Evolutionary conservation across 2,329 filamentous ascomycete species (phyloP).

Genomic region (Cadophora sp.): DNA sequence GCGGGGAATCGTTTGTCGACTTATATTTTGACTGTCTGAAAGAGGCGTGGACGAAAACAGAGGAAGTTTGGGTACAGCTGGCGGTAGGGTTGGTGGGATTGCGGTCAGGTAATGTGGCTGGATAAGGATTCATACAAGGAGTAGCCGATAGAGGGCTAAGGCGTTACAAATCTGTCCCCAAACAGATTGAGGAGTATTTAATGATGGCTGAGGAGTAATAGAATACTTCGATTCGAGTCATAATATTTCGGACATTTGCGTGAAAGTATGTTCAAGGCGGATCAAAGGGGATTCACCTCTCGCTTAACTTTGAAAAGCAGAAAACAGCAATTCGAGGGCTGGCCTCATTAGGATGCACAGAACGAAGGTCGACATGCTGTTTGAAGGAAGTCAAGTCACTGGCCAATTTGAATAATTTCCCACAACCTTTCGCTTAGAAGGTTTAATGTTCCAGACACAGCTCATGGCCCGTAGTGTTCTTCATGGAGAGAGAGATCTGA

Average conservation of each 20-base stretch:
- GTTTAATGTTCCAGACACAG: too few relatives aligned
- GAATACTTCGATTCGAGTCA: neutral
- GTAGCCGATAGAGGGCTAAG: neutral
- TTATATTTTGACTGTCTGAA: conserved; percentile 20
- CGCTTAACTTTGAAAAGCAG: too few relatives aligned
- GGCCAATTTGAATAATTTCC: too few relatives aligned
- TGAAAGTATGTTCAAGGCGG: neutral
- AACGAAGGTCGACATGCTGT: too few relatives aligned
- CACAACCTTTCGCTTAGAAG: too few relatives aligned
- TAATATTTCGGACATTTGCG: neutral
- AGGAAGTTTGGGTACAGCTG: neutral
- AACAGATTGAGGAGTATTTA: neutral
- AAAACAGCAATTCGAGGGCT: too few relatives aligned
- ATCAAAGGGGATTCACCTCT: too few relatives aligned
- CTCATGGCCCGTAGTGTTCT: neutral
- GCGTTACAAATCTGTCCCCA: neutral
- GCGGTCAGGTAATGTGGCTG: neutral
- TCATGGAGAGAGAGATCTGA: neutral
- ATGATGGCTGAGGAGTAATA: neutral
- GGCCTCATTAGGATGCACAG: too few relatives aligned
- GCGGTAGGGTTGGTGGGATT: too few relatives aligned
- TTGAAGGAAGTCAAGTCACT: too few relatives aligned
- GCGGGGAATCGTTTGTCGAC: conserved; percentile 36
- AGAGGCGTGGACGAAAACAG: neutral
- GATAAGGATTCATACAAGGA: neutral